phyloP scores from a whole-genome alignment of 1,139 yeast genomes.

The Yamadazyma triangularis region DNA sequence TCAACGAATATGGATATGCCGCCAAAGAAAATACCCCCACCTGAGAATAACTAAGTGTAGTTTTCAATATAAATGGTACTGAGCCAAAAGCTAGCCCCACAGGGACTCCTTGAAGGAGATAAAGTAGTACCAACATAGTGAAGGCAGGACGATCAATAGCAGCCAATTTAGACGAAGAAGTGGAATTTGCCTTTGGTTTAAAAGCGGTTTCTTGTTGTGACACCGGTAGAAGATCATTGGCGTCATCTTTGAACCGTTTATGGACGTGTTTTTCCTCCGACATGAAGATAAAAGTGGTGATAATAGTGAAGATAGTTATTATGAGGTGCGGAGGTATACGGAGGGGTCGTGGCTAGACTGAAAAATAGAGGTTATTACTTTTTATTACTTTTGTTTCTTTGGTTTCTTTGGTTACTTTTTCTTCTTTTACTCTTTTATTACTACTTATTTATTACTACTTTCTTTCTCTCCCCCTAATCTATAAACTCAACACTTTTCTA shows the following conservation, averaged over 20 bases:
- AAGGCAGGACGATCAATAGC: conserved; percentile 65
- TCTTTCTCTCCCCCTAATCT: too few relatives aligned
- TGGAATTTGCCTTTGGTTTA: conserved; percentile 8
- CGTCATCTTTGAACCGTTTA: conserved; percentile 23
- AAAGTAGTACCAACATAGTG: conserved; percentile 62
- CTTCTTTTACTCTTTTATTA: too few relatives aligned
- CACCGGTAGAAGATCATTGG: conserved; percentile 34
- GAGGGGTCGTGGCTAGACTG: too few relatives aligned
- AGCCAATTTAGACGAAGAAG: conserved; percentile 19
- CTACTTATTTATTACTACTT: too few relatives aligned
- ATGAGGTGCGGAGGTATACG: too few relatives aligned
- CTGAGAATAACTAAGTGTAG: conserved; percentile 79
- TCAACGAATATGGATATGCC: conserved; percentile 89
- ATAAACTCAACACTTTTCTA: conserved; percentile 80
- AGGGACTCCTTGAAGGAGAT: conserved; percentile 89
- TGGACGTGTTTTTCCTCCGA: too few relatives aligned
- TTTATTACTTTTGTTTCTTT: too few relatives aligned
- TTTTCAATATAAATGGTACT: conserved; percentile 84
- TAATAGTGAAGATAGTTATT: too few relatives aligned
- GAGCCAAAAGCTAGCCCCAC: conserved; percentile 96
- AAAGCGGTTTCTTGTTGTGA: conserved; percentile 16
- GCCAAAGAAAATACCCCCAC: conserved; percentile 90
- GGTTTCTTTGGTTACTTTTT: too few relatives aligned
- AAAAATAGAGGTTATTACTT: too few relatives aligned
- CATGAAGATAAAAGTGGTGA: too few relatives aligned